These are phyloP conservation scores for Pyrenopolyporus hunteri DNA, from an alignment of 495 filamentous ascomycete genomes.

Conservation along the genomic window DNA sequence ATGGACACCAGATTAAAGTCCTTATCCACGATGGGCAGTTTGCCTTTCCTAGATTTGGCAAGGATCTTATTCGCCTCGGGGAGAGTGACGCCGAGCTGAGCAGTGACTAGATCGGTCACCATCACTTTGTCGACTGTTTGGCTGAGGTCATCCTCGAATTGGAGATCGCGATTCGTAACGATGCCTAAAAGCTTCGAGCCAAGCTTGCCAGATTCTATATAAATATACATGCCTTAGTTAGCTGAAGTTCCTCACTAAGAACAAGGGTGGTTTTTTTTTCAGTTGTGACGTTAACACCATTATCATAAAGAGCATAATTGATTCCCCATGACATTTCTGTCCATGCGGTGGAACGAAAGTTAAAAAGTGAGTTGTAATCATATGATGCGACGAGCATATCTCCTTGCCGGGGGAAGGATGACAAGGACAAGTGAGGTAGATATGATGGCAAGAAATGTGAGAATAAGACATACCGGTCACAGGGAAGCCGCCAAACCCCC, in stretches of 20 bases:
- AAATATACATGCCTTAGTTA: conserved; percentile 17
- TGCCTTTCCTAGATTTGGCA: conserved; percentile 96
- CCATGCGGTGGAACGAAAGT: conserved; percentile 99
- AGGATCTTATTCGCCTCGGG: conserved; percentile 92
- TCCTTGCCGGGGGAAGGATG: neutral
- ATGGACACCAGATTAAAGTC: conserved; percentile 89
- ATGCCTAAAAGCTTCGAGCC: conserved; percentile 95
- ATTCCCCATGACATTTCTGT: conserved; percentile 85
- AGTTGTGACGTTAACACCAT: conserved; percentile 37
- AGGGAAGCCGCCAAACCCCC: conserved; percentile 98
- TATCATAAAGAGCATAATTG: conserved; percentile 57
- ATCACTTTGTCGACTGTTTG: conserved; percentile 88
- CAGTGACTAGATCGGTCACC: conserved; percentile 94
- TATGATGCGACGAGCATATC: conserved; percentile 52
- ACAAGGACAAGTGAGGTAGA: conserved; percentile 26
- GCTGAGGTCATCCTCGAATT: conserved; percentile 79
- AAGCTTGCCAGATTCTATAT: conserved; percentile 86
- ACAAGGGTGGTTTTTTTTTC: too few species aligned
- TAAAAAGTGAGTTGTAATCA: conserved; percentile 81
- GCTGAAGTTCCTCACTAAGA: conserved; percentile 3
- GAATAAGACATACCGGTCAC: conserved; percentile 82
- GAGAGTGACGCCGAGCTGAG: conserved; percentile 81
- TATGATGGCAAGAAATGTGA: conserved; percentile 22
- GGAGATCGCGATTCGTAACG: conserved; percentile 95
- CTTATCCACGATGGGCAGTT: conserved; percentile 92